Percentiles rank a stretch among this genome's conserved stretches.
Evolutionary conservation across 169 alveolate genomes (phyloP).

Genomic region (Eimeria maxima): DNA sequence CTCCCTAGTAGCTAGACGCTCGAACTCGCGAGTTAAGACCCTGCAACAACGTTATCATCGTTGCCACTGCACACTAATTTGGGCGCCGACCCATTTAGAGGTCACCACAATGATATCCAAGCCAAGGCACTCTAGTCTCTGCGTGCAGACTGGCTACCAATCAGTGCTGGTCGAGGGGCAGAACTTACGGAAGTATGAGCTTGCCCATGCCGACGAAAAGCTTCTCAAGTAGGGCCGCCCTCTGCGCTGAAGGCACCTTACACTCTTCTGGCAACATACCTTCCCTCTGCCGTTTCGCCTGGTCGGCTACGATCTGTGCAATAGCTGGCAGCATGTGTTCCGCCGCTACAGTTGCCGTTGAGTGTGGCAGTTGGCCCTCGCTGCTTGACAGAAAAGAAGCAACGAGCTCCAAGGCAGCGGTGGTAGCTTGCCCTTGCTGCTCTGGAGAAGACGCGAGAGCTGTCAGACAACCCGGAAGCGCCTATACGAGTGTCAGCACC

Average conservation of each 20-base stretch:
- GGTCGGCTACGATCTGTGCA: slow-evolving; percentile 60
- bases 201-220: slow-evolving; percentile 72
- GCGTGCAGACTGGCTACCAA: background rate
- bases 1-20: slow-evolving; percentile 68
- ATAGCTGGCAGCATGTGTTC: slow-evolving; percentile 65
- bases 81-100: background rate
- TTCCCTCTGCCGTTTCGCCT: slow-evolving; percentile 58
- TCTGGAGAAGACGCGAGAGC: slow-evolving; percentile 48
- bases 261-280: slow-evolving; percentile 53
- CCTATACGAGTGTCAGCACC: background rate
- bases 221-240: slow-evolving; percentile 52
- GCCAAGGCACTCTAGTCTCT: background rate
- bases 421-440: slow-evolving; percentile 50
- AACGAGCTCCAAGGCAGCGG: slow-evolving; percentile 60
- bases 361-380: slow-evolving; percentile 40
- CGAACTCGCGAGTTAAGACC: slow-evolving; percentile 63
- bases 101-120: background rate
- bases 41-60: slow-evolving; percentile 21
- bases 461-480: slow-evolving; percentile 48
- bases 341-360: slow-evolving; percentile 32
- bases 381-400: slow-evolving; percentile 44
- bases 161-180: background rate
- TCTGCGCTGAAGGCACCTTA: slow-evolving; percentile 35
- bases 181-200: slow-evolving; percentile 66
- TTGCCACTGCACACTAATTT: background rate